Evolutionary conservation across 202 grass and related monocot species (phyloP).

Genomic region (Zoysia matrella): DNA sequence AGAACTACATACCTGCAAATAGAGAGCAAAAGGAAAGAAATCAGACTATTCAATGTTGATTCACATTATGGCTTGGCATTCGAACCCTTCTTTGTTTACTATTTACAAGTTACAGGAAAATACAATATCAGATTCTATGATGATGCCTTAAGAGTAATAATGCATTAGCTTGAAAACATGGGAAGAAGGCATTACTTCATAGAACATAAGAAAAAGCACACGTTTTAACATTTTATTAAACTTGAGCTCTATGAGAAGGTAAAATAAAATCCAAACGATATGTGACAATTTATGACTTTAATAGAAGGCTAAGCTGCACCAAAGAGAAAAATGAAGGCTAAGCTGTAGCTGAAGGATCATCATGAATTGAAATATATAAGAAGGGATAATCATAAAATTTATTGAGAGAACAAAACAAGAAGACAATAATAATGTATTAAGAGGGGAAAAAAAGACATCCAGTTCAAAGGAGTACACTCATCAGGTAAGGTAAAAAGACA

Average conservation of each 20-base stretch:
- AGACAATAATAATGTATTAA: neutral
- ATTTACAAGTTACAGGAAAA: slow-evolving; percentile 1
- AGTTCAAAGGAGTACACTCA: neutral
- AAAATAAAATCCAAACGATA: slow-evolving; percentile 6
- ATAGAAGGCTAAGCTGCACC: neutral
- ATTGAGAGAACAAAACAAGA: slow-evolving; percentile 5
- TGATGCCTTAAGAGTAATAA: neutral
- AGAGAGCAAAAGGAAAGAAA: slow-evolving; percentile 35
- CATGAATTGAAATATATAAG: slow-evolving; percentile 8
- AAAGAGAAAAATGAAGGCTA: too few relatives aligned
- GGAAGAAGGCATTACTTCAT: neutral
- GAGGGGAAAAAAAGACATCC: neutral
- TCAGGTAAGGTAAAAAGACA: neutral
- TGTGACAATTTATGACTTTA: neutral
- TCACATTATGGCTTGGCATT: slow-evolving; percentile 5
- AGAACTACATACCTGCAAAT: slow-evolving; percentile 89
- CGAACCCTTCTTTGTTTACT: neutral
- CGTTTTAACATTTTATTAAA: neutral
- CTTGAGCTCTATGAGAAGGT: neutral
- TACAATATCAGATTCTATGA: neutral
- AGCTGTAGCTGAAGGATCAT: neutral
- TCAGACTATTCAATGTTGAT: slow-evolving; percentile 31
- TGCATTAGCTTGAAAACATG: neutral
- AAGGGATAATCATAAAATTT: slow-evolving; percentile 6
- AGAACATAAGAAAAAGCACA: neutral